Percentiles rank a stretch among this genome's conserved stretches.
These are phyloP conservation scores for Pinus taeda DNA, from an alignment of 75 land plant genomes.

Conservation along the genomic window DNA sequence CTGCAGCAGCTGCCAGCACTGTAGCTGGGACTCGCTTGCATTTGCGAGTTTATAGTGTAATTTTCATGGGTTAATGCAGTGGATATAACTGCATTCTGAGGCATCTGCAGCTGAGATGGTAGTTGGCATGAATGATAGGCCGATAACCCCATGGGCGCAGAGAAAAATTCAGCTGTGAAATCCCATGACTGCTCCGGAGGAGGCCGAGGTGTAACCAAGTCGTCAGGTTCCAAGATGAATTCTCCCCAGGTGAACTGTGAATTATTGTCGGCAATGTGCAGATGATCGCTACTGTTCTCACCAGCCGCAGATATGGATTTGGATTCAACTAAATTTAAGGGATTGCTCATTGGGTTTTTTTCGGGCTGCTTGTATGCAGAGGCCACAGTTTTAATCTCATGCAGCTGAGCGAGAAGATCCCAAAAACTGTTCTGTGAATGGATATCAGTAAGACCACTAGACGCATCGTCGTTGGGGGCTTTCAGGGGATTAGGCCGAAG, in stretches of 20 bases:
- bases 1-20: not conserved
- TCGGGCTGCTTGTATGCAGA: not conserved
- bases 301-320: not conserved
- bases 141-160: not conserved
- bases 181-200: not conserved
- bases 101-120: not conserved
- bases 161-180: not conserved
- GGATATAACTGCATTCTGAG: not conserved
- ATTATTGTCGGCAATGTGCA: not conserved
- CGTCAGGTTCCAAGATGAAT: not conserved
- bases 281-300: not conserved
- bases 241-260: slow-evolving; percentile 1
- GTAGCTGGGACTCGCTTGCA: not conserved
- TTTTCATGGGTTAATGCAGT: not conserved
- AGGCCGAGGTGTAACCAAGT: not conserved
- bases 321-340: not conserved
- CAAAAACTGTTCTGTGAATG: not conserved
- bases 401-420: slow-evolving; percentile 9
- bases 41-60: not conserved
- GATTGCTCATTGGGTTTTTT: not conserved
- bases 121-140: not conserved
- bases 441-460: too few relatives aligned
- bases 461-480: too few relatives aligned
- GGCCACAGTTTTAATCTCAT: not conserved
- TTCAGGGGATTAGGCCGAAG: not conserved